phyloP scores from a whole-genome alignment of 1,284 basidiomycete species.

The Tilletia caries region DNA sequence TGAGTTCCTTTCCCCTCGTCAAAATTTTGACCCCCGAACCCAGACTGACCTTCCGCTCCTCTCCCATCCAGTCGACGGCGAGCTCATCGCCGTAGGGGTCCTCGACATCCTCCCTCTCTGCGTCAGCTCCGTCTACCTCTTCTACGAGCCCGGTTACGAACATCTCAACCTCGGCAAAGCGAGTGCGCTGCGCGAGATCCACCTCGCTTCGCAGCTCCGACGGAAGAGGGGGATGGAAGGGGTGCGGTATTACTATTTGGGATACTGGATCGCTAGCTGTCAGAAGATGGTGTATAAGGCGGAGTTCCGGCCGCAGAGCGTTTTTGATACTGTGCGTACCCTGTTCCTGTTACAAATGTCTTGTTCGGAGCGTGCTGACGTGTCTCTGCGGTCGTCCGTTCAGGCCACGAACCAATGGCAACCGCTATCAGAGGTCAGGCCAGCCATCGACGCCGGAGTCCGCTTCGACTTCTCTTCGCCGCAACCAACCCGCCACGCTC shows the following conservation, averaged over 20 bases:
- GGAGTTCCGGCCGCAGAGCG: constrained; percentile 79
- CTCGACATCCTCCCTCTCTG: constrained; percentile 85
- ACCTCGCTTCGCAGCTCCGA: constrained; percentile 31
- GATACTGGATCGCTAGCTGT: constrained; percentile 83
- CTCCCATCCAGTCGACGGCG: constrained; percentile 59
- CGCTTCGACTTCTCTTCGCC: constrained; percentile 10
- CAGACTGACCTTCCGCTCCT: neutral
- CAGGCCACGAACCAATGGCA: constrained; percentile 21
- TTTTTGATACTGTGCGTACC: constrained; percentile 74
- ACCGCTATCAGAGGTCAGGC: neutral
- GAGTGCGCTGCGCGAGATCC: constrained; percentile 41
- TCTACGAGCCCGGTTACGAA: constrained; percentile 79
- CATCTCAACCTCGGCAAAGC: constrained; percentile 74
- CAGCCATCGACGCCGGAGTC: constrained; percentile 5
- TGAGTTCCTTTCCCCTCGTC: constrained; percentile 11
- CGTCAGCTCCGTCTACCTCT: constrained; percentile 92
- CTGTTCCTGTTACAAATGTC: neutral
- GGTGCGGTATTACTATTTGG: constrained; percentile 14
- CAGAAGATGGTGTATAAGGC: constrained; percentile 96
- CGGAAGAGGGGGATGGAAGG: constrained; percentile 20
- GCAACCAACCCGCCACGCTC: neutral
- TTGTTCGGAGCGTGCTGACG: neutral
- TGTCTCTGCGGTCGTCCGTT: neutral
- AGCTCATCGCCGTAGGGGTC: constrained; percentile 80
- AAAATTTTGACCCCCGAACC: neutral